Evolutionary conservation across 2,329 filamentous ascomycete species (phyloP).

Genomic region (Claviceps arundinis): DNA sequence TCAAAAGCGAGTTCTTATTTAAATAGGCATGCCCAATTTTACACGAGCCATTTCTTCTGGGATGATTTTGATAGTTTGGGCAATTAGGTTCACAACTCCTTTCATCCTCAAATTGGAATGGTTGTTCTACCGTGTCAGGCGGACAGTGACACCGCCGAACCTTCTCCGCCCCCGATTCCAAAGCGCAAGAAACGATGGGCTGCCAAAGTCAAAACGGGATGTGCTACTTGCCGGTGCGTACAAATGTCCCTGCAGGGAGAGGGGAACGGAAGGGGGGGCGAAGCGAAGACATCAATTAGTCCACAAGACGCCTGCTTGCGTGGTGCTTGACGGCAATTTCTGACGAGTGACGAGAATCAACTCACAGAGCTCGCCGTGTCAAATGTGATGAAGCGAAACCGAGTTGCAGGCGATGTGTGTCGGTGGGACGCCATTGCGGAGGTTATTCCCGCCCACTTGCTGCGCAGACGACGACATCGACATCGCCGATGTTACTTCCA

Average conservation of each 20-base stretch:
- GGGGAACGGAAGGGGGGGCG: no score
- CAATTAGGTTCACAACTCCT: neutral
- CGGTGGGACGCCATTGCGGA: neutral
- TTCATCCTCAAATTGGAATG: neutral
- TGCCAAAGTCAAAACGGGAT: constrained; percentile 5
- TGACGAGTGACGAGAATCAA: neutral
- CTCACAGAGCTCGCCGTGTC: constrained; percentile 1
- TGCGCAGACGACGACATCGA: neutral
- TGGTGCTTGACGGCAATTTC: neutral
- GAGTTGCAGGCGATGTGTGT: neutral
- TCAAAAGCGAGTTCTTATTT: no score
- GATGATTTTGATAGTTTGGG: neutral
- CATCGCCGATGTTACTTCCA: neutral
- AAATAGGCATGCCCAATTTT: no score
- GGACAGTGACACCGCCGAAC: no score
- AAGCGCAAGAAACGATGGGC: constrained; percentile 3
- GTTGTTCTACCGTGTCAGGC: neutral
- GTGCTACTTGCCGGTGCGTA: constrained; percentile 4
- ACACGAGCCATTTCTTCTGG: no score
- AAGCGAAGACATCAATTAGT: neutral
- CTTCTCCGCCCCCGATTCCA: neutral
- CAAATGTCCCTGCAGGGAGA: neutral
- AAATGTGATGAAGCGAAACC: constrained; percentile 5
- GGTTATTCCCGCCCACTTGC: neutral
- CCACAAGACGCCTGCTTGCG: neutral